Evolutionary conservation across 306 rosid genomes (phyloP).

Genomic region (Betula pendula): DNA sequence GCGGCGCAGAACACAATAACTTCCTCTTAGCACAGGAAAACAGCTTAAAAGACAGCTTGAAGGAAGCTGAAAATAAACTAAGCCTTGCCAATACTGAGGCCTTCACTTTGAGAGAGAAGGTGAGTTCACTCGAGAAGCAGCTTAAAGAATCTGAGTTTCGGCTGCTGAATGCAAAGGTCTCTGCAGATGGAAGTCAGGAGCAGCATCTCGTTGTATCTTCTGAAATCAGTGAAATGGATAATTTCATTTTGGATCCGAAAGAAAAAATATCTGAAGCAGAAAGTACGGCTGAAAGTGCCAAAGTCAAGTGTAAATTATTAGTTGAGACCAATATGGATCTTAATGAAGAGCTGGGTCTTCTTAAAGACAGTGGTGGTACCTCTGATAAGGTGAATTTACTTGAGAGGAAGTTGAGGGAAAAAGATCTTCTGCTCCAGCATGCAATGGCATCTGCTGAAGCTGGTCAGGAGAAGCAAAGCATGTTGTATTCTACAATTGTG

Average conservation of each 20-base stretch:
- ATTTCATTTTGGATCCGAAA: slow-evolving; percentile 36
- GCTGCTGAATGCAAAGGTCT: slow-evolving; percentile 42
- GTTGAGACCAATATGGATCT: slow-evolving; percentile 43
- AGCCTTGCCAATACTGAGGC: slow-evolving; percentile 38
- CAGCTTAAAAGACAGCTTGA: slow-evolving; percentile 35
- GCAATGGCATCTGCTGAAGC: slow-evolving; percentile 89
- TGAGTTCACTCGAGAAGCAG: slow-evolving; percentile 54
- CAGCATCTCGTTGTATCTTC: slow-evolving; percentile 33
- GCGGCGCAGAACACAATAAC: slow-evolving; percentile 26
- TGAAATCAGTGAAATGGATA: slow-evolving; percentile 41
- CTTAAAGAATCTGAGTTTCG: slow-evolving; percentile 51
- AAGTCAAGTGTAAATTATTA: slow-evolving; percentile 41
- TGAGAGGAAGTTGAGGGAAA: slow-evolving; percentile 58
- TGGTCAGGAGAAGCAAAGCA: slow-evolving; percentile 71
- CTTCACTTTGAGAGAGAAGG: slow-evolving; percentile 40
- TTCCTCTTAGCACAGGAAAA: slow-evolving; percentile 35
- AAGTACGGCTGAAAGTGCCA: slow-evolving; percentile 47
- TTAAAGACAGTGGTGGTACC: slow-evolving; percentile 34
- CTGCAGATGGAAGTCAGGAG: slow-evolving; percentile 45
- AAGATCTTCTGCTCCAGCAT: slow-evolving; percentile 55
- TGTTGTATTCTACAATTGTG: slow-evolving; percentile 58
- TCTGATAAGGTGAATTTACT: slow-evolving; percentile 49
- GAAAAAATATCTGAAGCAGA: slow-evolving; percentile 43
- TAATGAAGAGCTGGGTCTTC: slow-evolving; percentile 40
- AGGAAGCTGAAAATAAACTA: slow-evolving; percentile 52